Evolutionary conservation across 192 early-diverging fungal genomes (phyloP).

Genomic region (Rhizophagus prolifer): DNA sequence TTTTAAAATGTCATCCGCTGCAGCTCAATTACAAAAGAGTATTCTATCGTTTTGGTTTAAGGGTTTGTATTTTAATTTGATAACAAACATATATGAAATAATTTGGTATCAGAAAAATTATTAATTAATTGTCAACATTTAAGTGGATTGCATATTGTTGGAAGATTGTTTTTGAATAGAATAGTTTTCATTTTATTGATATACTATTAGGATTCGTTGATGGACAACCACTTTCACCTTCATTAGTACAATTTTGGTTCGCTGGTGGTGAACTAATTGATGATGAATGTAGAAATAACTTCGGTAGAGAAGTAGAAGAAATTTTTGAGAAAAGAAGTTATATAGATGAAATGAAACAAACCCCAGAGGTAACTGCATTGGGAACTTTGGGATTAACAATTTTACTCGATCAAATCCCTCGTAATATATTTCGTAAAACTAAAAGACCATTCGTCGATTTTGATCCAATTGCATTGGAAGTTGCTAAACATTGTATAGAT

Average conservation of each 20-base stretch:
- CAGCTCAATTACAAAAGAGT: background rate
- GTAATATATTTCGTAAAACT: conserved; percentile 62
- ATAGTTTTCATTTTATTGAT: background rate
- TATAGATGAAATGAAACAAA: conserved; percentile 20
- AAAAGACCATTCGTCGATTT: conserved; percentile 52
- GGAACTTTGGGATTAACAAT: conserved; percentile 38
- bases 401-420: conserved; percentile 62
- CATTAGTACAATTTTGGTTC: conserved; percentile 8
- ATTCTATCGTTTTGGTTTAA: conserved; percentile 21
- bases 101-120: no score
- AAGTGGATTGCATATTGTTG: no score
- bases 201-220: background rate
- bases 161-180: no score
- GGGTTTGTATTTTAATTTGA: background rate
- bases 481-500: conserved; percentile 49
- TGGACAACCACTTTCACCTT: background rate
- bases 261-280: background rate
- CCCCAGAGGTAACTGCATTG: conserved; percentile 2
- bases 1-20: background rate
- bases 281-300: background rate
- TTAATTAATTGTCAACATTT: no score
- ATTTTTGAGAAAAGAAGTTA: conserved; percentile 15
- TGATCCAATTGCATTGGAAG: conserved; percentile 52
- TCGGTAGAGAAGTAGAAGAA: background rate
- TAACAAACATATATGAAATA: no score